Evolutionary conservation across 106 monocot genomes (phyloP), one percentile per base, ranked within the genome.

Genomic region (Amphibolis antarctica): DNA sequence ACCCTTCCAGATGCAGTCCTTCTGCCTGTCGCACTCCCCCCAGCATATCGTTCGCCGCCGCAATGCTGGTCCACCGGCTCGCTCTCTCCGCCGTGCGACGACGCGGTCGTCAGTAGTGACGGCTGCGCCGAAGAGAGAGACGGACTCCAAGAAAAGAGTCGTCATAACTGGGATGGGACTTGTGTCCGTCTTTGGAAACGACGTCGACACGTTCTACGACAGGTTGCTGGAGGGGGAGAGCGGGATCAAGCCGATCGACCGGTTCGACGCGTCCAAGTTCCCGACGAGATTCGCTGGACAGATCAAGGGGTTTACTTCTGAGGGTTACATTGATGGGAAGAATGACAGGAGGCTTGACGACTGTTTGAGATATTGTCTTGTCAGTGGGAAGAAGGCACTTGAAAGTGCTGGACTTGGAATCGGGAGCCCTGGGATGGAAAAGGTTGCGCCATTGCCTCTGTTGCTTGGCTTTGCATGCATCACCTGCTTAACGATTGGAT

Each of bases 121-220:
- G 36, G 36, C 7, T 2, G 80, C 92, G 29, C 77, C 76, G 65
- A 74, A 67, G 68, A 56, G 93, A 54, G 93, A 94, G 77, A 83
- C 79, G 58, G 88, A 93, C 77, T 85, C 93, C 49, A 93, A 84
- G 82, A 94, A 89, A 76, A 42, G 94, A 44, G 89, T 94, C 9
- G 93, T 94, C 24, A 82, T 94, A 62, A 94, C 93, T 15, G 93
- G 93, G 36, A 94, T 86, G 93, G 89, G 94, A 36, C 75, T 94
- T 14, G 94, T 94, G 10, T 89, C 94, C 28, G 89, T 89, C 5
- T 86, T 94, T 63, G 94, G 94, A 18, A 89, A 94, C 75, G 86
- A 94, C 28, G 89, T 89, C 9, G 94, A 94, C n/a, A 63, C 25
- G 28, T 89, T 80, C 67, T 94, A 89, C 64, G 86, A 94, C 46